Base-by-base conservation (phyloP, 371 early-diverging fungal genomes). In the Mortierella sp. region DNA sequence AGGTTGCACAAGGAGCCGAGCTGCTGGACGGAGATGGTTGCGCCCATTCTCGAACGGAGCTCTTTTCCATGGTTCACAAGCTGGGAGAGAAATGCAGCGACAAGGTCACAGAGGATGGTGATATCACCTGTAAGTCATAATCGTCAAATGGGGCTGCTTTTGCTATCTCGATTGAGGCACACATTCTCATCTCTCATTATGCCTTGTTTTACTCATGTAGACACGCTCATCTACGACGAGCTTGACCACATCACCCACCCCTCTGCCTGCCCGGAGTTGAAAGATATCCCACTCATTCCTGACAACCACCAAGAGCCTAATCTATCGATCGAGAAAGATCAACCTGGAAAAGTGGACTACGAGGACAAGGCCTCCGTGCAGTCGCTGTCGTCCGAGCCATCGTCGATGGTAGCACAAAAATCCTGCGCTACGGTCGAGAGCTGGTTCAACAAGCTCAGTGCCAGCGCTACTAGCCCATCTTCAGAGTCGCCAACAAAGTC, bases 1-100 rank as follows among this genome's bases (percentile, higher is more conserved):
- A 53, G 54, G 70, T 70, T n/a, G 80, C 80, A 21, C 28, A 44
- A 10, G 51, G 67, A 13, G 71, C 75, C 19, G 80, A 61, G 44
- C 19, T 75, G 10, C 37, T 34, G 51, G 55, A 31, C 0, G 70
- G 28, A 24, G 70, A 70, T 2, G 59, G 28, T 59, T 59, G 59
- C 31, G 43, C 6, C 21, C 24, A 69, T 14, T 34, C 34, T 2
- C 51, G 51, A 13, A n/a, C 26, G n/a, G 21, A 43, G 19, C 55
- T 76, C 24, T 53, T 54, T 26, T 21, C 59, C 11, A 64, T 72
- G 26, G 61, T 67, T 0, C 46, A 28, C 43, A 73, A 70, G 37
- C 67, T 79, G 37, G 37, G n/a, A 31, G 48, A 57, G 14, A 71
- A 61, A 31, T 72, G 54, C 44, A 24, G 46, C n/a, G 64, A 72